Conservation (phyloP, 2,329 filamentous ascomycete genomes). For the Cladophialophora carrionii region DNA sequence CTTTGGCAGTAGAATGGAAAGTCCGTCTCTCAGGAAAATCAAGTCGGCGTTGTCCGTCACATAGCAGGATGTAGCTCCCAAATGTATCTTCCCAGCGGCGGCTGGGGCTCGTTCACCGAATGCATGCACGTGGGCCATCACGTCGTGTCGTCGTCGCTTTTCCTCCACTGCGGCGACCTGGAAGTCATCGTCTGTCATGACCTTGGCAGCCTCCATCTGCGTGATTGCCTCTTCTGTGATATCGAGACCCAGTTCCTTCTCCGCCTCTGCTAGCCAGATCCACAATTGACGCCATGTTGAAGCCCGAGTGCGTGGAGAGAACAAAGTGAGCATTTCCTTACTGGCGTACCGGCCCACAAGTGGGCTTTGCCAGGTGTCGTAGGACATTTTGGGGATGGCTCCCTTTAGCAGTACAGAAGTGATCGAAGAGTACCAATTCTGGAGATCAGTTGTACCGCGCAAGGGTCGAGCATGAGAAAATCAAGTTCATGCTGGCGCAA, state of each 20-base stretch:
- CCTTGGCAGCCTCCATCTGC: slow-evolving; percentile 73
- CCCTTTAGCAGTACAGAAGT: neutral
- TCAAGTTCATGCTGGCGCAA: slow-evolving; percentile 5
- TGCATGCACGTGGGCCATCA: slow-evolving; percentile 70
- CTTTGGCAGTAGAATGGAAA: slow-evolving; percentile 77
- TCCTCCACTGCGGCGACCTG: slow-evolving; percentile 75
- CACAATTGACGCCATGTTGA: slow-evolving; percentile 84
- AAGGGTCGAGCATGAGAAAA: neutral
- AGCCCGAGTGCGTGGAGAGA: slow-evolving; percentile 73
- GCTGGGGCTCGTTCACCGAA: slow-evolving; percentile 74
- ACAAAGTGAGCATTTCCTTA: slow-evolving; percentile 75
- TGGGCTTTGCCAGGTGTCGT: slow-evolving; percentile 68
- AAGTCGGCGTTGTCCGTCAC: slow-evolving; percentile 75
- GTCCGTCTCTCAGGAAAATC: slow-evolving; percentile 73
- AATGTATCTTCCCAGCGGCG: slow-evolving; percentile 82
- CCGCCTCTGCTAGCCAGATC: slow-evolving; percentile 78
- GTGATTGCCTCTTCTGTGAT: slow-evolving; percentile 76
- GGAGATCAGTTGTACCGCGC: neutral
- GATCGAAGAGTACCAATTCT: neutral
- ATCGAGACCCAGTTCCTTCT: slow-evolving; percentile 77
- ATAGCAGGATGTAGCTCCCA: slow-evolving; percentile 63
- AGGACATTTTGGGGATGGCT: slow-evolving; percentile 37
- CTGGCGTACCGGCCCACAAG: slow-evolving; percentile 74
- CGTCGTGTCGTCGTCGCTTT: slow-evolving; percentile 69
- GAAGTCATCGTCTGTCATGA: slow-evolving; percentile 78